phyloP scores from a whole-genome alignment of 2,329 filamentous ascomycete species.

The Hypoxylon sp. region DNA sequence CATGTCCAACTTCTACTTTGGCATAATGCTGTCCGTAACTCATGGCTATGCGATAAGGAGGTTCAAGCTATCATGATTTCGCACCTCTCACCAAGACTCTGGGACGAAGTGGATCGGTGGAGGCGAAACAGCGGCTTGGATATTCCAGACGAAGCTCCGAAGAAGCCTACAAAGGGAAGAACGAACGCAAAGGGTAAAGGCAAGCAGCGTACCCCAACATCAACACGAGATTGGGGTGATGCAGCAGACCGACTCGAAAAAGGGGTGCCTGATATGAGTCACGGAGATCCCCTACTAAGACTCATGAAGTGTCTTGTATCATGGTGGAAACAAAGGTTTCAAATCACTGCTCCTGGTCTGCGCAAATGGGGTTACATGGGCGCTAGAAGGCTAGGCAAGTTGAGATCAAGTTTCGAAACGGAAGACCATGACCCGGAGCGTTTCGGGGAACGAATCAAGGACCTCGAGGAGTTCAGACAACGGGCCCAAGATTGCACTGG shows the following conservation, averaged over 20 bases:
- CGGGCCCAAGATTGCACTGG: slow-evolving; percentile 80
- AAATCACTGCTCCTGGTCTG: slow-evolving; percentile 81
- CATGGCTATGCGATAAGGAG: slow-evolving; percentile 83
- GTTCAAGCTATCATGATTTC: slow-evolving; percentile 82
- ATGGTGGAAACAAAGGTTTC: slow-evolving; percentile 92
- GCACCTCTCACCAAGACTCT: slow-evolving; percentile 77
- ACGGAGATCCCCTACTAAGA: slow-evolving; percentile 84
- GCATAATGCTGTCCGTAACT: slow-evolving; percentile 89
- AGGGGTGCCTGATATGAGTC: slow-evolving; percentile 81
- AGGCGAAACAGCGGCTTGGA: slow-evolving; percentile 76
- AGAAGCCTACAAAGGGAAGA: slow-evolving; percentile 57
- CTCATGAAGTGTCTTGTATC: slow-evolving; percentile 82
- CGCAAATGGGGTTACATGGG: slow-evolving; percentile 93
- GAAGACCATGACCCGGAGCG: slow-evolving; percentile 72
- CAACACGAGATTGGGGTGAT: slow-evolving; percentile 77
- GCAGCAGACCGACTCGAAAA: slow-evolving; percentile 78
- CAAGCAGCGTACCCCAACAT: slow-evolving; percentile 54
- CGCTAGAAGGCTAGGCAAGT: slow-evolving; percentile 79
- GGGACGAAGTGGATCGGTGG: slow-evolving; percentile 82
- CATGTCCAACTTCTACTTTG: slow-evolving; percentile 91
- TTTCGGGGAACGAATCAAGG: slow-evolving; percentile 83
- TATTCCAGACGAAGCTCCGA: slow-evolving; percentile 56
- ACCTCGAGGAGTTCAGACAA: slow-evolving; percentile 76
- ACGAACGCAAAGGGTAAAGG: slow-evolving; percentile 57
- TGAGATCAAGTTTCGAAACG: slow-evolving; percentile 78